These are phyloP conservation scores for Ormosia semicastrata DNA, from an alignment of 306 rosid species.

Conservation along the genomic window DNA sequence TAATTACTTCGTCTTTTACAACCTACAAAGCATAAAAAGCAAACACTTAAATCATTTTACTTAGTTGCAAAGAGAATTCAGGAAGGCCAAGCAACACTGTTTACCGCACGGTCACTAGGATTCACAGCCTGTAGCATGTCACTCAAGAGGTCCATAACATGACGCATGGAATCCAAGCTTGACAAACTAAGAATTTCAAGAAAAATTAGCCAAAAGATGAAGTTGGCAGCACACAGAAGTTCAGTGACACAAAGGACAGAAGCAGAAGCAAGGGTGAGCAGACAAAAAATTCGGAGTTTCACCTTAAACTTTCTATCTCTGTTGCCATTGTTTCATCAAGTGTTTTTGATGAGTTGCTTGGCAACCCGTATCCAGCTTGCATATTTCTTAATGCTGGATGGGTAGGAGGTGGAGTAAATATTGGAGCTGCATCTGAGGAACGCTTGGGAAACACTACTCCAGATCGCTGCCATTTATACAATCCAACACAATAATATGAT, in stretches of 20 bases:
- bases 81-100: constrained; percentile 16
- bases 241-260: neutral
- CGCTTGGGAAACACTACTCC: constrained; percentile 88
- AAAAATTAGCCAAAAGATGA: neutral
- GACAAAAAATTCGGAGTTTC: constrained; percentile 4
- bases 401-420: constrained; percentile 80
- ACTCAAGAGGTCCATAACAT: constrained; percentile 80
- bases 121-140: constrained; percentile 95
- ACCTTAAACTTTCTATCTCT: constrained; percentile 86
- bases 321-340: constrained; percentile 99
- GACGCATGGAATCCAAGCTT: constrained; percentile 80
- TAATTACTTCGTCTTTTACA: constrained; percentile 83
- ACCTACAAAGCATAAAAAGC: constrained; percentile 52
- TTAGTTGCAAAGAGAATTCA: neutral
- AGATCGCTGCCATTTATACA: constrained; percentile 66
- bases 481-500: constrained; percentile 22
- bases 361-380: constrained; percentile 87
- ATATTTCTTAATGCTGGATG: constrained; percentile 43
- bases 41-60: constrained; percentile 9
- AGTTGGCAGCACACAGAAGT: constrained; percentile 5
- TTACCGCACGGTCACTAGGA: constrained; percentile 71
- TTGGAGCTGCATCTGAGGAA: constrained; percentile 68
- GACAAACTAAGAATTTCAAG: constrained; percentile 54
- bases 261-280: constrained; percentile 14
- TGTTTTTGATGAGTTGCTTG: constrained; percentile 84